phyloP scores from a whole-genome alignment of 768 basidiomycete species.

The Amanita rimosa region DNA sequence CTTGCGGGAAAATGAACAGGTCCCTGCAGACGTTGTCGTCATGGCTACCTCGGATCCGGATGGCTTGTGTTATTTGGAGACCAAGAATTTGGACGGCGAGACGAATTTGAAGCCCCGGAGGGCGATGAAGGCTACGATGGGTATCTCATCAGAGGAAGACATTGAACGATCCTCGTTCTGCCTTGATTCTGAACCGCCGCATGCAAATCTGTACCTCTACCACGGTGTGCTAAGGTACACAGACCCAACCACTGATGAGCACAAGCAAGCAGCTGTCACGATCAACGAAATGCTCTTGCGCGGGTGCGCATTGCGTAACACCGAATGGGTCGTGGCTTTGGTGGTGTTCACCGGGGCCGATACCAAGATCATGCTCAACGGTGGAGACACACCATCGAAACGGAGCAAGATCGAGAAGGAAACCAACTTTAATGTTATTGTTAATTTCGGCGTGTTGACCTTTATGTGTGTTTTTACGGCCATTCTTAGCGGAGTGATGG shows the following conservation, averaged over 20 bases:
- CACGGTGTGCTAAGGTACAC: conserved; percentile 76
- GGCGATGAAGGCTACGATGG: conserved; percentile 63
- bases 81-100: conserved; percentile 96
- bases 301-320: conserved; percentile 85
- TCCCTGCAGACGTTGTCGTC: conserved; percentile 92
- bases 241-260: conserved; percentile 36
- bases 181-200: conserved; percentile 88
- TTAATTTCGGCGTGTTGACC: conserved; percentile 78
- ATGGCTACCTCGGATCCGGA: conserved; percentile 88
- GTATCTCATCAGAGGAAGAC: conserved; percentile 79
- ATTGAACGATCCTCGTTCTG: conserved; percentile 78
- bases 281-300: conserved; percentile 92
- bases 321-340: conserved; percentile 86
- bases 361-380: conserved; percentile 88
- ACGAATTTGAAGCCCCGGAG: conserved; percentile 89
- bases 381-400: conserved; percentile 91
- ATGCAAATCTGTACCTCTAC: conserved; percentile 88
- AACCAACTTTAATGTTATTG: conserved; percentile 95
- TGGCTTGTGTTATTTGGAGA: conserved; percentile 90
- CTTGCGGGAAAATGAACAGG: conserved; percentile 87
- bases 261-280: conserved; percentile 58
- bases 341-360: conserved; percentile 91
- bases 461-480: conserved; percentile 70
- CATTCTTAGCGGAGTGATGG: conserved; percentile 65
- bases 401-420: conserved; percentile 96